Conservation (phyloP, 208 protist species). For the Leishmania martiniquensis region DNA sequence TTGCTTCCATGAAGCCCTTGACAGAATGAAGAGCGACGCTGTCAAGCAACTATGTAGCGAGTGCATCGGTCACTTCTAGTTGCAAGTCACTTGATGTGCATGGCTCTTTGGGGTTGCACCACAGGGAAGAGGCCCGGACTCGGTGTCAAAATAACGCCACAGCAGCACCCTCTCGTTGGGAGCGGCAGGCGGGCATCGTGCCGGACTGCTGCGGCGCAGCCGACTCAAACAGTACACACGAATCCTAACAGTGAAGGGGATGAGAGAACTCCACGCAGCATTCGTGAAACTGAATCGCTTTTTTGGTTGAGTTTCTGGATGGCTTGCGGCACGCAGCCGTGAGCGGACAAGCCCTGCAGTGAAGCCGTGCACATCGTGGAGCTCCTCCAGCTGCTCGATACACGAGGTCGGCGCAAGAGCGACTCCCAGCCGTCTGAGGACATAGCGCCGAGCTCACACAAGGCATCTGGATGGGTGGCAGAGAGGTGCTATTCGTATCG, state of each 20-base stretch:
- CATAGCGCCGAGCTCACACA: constrained; percentile 73
- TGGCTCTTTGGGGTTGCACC: constrained; percentile 89
- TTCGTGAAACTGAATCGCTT: constrained; percentile 46
- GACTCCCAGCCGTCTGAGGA: constrained; percentile 94
- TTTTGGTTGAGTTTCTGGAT: constrained; percentile 51
- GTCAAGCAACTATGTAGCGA: constrained; percentile 78
- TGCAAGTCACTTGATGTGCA: constrained; percentile 88
- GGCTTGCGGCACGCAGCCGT: constrained; percentile 65
- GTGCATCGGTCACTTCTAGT: constrained; percentile 94
- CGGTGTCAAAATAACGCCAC: constrained; percentile 65
- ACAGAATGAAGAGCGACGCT: constrained; percentile 52
- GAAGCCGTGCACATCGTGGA: constrained; percentile 72
- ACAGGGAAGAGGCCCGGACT: constrained; percentile 84
- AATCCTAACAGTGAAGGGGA: constrained; percentile 35
- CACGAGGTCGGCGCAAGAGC: constrained; percentile 92
- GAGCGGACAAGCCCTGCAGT: constrained; percentile 63
- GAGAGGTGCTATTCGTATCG: constrained; percentile 64
- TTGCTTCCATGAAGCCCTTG: constrained; percentile 61
- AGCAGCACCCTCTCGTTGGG: constrained; percentile 66
- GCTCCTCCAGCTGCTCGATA: constrained; percentile 80
- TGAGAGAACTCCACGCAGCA: constrained; percentile 31
- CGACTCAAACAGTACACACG: constrained; percentile 44
- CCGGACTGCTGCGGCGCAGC: constrained; percentile 40
- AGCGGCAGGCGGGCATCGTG: constrained; percentile 76
- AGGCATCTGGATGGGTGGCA: constrained; percentile 67